A percentile compares a stretch with the other conserved stretches of the same genome.
Conservation (phyloP, 2,329 filamentous ascomycete species). For the Pseudopithomyces chartarum region DNA sequence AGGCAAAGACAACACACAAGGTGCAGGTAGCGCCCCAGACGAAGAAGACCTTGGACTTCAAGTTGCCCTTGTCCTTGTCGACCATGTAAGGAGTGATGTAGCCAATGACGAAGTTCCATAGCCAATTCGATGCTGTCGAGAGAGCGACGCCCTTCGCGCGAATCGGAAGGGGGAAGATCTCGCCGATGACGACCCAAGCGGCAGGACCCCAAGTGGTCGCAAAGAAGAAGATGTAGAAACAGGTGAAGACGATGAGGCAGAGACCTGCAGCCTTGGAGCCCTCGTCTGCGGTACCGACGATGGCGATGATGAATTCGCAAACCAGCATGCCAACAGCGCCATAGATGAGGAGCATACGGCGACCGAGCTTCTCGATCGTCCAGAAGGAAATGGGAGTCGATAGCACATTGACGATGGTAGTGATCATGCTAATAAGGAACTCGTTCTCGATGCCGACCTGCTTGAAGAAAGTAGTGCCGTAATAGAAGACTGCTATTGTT, state of each 20-base stretch:
- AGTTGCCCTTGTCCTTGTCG: conserved; percentile 64
- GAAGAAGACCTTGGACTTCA: conserved; percentile 62
- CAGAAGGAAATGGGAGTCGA: conserved; percentile 89
- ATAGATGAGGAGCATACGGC: conserved; percentile 77
- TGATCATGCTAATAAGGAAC: conserved; percentile 84
- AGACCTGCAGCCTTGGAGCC: conserved; percentile 56
- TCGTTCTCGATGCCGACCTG: conserved; percentile 75
- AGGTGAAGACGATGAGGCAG: conserved; percentile 79
- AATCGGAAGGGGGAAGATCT: conserved; percentile 89
- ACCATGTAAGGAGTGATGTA: conserved; percentile 74
- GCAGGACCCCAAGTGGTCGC: conserved; percentile 85
- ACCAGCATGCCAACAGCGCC: conserved; percentile 83
- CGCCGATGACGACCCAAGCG: conserved; percentile 75
- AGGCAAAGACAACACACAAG: conserved; percentile 67
- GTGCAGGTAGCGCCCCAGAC: conserved; percentile 59
- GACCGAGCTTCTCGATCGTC: conserved; percentile 80
- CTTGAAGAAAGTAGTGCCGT: conserved; percentile 81
- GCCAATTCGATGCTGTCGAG: conserved; percentile 88
- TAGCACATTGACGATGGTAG: conserved; percentile 84
- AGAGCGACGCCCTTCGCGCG: conserved; percentile 85
- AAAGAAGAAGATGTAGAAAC: conserved; percentile 93
- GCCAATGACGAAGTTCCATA: conserved; percentile 74
- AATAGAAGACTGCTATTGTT: conserved; percentile 40
- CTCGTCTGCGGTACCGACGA: conserved; percentile 55
- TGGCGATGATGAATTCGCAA: conserved; percentile 86